phyloP scores from a whole-genome alignment of 441 rosid genomes.

The Pelargonium citronellum region DNA sequence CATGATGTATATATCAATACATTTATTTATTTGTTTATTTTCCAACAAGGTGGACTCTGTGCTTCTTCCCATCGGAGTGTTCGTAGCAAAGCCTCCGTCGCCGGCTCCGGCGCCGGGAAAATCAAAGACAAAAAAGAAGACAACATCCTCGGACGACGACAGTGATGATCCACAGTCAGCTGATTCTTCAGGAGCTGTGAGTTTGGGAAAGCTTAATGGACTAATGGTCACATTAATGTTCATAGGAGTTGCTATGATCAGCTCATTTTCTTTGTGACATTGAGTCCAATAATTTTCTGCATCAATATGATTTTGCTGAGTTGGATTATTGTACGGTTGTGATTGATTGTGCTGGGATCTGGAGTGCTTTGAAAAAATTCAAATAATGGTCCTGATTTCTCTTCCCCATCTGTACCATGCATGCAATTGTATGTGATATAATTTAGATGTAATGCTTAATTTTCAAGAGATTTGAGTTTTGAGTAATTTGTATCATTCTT shows the following conservation, averaged over 20 bases:
- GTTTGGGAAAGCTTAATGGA: neutral
- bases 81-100: constrained; percentile 62
- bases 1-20: no score
- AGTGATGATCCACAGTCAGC: neutral
- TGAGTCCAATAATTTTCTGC: neutral
- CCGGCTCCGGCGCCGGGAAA: constrained; percentile 67
- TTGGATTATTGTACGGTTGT: constrained; percentile 11
- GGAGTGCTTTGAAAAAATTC: constrained; percentile 18
- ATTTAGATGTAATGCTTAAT: no score
- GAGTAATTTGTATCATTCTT: no score
- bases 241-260: neutral
- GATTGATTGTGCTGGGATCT: constrained; percentile 16
- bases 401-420: neutral
- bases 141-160: constrained; percentile 1
- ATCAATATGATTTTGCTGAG: constrained; percentile 17
- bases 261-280: neutral
- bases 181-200: neutral
- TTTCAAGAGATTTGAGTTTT: no score
- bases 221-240: neutral
- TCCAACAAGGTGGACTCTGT: constrained; percentile 37
- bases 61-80: constrained; percentile 62
- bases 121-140: constrained; percentile 43
- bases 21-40: no score
- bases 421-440: neutral
- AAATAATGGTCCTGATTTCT: neutral